Conservation (phyloP, 2,329 filamentous ascomycete genomes). For the Cadophora luteo-olivacea region DNA sequence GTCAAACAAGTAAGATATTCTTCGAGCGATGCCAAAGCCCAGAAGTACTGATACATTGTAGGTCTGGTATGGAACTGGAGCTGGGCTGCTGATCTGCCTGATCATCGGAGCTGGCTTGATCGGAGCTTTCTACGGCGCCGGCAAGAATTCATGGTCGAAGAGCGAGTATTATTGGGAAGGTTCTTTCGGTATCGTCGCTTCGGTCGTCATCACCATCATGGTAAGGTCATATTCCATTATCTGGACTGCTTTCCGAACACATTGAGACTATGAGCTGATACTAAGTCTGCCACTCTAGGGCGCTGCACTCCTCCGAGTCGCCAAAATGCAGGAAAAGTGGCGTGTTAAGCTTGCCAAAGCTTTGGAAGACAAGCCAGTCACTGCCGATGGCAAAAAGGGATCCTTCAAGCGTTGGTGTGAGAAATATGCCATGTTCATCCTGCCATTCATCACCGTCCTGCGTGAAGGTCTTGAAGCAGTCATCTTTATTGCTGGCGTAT, state of each 20-base stretch:
- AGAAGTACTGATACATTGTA: slow-evolving; percentile 40
- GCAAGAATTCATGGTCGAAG: slow-evolving; percentile 68
- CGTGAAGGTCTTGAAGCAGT: slow-evolving; percentile 87
- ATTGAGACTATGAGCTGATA: not conserved
- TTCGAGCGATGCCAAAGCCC: not conserved
- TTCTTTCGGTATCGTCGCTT: slow-evolving; percentile 75
- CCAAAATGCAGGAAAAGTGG: slow-evolving; percentile 88
- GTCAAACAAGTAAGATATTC: slow-evolving; percentile 56
- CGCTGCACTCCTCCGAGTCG: slow-evolving; percentile 78
- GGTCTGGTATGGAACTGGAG: slow-evolving; percentile 63
- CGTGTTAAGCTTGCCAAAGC: slow-evolving; percentile 78
- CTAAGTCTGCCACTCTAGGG: slow-evolving; percentile 49
- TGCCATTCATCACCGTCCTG: slow-evolving; percentile 88
- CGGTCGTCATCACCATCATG: slow-evolving; percentile 81
- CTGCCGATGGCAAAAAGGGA: slow-evolving; percentile 46
- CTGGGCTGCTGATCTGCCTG: slow-evolving; percentile 62
- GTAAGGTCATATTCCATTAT: not conserved
- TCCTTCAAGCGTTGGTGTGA: slow-evolving; percentile 68
- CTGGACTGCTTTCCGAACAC: not conserved
- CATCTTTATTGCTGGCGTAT: slow-evolving; percentile 85
- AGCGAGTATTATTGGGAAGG: slow-evolving; percentile 84
- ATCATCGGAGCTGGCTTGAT: slow-evolving; percentile 65
- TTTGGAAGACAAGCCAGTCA: slow-evolving; percentile 59
- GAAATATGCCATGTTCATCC: slow-evolving; percentile 84
- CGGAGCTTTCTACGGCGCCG: slow-evolving; percentile 70